Evolutionary conservation across 2,329 filamentous ascomycete genomes (phyloP).

Genomic region (Arthrobotrys pseudoclavata): DNA sequence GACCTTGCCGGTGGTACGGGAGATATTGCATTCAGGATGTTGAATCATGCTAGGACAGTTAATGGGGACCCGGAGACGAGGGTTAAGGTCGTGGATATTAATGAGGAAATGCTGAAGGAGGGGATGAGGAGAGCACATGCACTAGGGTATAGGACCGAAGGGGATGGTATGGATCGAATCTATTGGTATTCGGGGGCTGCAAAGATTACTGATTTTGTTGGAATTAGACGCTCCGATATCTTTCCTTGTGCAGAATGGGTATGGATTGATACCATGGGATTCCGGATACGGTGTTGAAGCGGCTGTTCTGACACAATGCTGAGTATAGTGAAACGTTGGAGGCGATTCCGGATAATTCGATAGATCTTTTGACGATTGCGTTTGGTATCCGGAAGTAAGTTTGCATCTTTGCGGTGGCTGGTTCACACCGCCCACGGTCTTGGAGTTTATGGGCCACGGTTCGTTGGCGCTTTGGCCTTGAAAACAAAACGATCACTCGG

Average conservation of each 20-base stretch:
- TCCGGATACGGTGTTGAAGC: slow-evolving; percentile 73
- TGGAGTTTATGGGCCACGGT: slow-evolving; percentile 2
- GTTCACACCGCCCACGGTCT: not conserved
- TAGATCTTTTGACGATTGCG: slow-evolving; percentile 96
- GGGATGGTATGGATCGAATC: slow-evolving; percentile 36
- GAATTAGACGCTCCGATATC: slow-evolving; percentile 55
- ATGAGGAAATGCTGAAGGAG: slow-evolving; percentile 91
- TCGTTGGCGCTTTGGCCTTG: slow-evolving; percentile 4
- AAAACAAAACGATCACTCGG: slow-evolving; percentile 11
- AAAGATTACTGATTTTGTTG: slow-evolving; percentile 1
- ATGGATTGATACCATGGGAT: slow-evolving; percentile 15
- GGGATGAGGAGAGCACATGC: slow-evolving; percentile 80
- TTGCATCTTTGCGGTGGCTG: slow-evolving; percentile 11
- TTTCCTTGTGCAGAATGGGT: slow-evolving; percentile 60
- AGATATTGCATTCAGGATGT: slow-evolving; percentile 96
- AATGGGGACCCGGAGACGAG: slow-evolving; percentile 83
- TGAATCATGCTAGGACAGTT: slow-evolving; percentile 85
- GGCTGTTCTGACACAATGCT: slow-evolving; percentile 70
- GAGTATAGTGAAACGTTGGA: slow-evolving; percentile 54
- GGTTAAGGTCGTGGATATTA: slow-evolving; percentile 96
- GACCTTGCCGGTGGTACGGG: slow-evolving; percentile 97
- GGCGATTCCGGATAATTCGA: slow-evolving; percentile 75
- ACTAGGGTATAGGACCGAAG: slow-evolving; percentile 65
- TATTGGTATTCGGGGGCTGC: not conserved
- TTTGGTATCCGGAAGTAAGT: slow-evolving; percentile 88